A percentile compares a stretch with the other conserved stretches of the same genome.
These are phyloP conservation scores for Pilasporangium apinafurcum DNA, from an alignment of 352 stramenopile species.

Conservation along the genomic window DNA sequence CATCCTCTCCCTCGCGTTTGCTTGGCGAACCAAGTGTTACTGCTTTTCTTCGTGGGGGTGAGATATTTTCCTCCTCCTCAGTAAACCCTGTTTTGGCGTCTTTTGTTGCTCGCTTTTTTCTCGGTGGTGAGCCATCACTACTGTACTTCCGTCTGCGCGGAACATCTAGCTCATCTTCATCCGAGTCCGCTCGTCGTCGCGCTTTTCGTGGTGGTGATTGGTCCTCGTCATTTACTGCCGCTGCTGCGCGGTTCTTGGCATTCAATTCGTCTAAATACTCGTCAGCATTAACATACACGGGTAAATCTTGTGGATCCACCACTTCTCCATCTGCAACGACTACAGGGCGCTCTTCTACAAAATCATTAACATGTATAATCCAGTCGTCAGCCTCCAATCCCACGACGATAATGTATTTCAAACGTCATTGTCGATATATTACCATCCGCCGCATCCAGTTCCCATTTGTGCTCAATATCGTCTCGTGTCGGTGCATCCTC, in stretches of 20 bases:
- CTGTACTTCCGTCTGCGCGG: conserved; percentile 1
- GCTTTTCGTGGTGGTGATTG: conserved; percentile 42
- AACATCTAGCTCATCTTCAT: neutral
- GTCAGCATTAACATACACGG: conserved; percentile 66
- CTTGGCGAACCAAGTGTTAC: neutral
- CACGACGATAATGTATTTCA: too few species aligned
- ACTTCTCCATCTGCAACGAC: conserved; percentile 39
- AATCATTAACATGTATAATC: too few species aligned
- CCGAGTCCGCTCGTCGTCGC: neutral
- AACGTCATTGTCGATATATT: too few species aligned
- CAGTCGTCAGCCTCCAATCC: too few species aligned
- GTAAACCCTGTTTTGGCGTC: neutral
- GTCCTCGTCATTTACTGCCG: conserved; percentile 18
- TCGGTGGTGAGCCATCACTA: conserved; percentile 11
- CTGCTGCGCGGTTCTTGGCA: conserved; percentile 10
- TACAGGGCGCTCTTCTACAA: conserved; percentile 24
- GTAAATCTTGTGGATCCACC: conserved; percentile 56
- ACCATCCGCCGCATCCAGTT: conserved; percentile 46
- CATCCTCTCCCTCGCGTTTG: neutral
- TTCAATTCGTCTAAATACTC: conserved; percentile 51
- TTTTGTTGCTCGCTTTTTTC: neutral
- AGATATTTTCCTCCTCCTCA: conserved; percentile 13
- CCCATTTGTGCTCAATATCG: conserved; percentile 54
- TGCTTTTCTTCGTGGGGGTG: conserved; percentile 16
- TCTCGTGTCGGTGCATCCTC: conserved; percentile 32